Evolutionary conservation across 306 rosid species (phyloP), one percentile per base, ranked within the genome.

Genomic region (Gastrolobium villosum): DNA sequence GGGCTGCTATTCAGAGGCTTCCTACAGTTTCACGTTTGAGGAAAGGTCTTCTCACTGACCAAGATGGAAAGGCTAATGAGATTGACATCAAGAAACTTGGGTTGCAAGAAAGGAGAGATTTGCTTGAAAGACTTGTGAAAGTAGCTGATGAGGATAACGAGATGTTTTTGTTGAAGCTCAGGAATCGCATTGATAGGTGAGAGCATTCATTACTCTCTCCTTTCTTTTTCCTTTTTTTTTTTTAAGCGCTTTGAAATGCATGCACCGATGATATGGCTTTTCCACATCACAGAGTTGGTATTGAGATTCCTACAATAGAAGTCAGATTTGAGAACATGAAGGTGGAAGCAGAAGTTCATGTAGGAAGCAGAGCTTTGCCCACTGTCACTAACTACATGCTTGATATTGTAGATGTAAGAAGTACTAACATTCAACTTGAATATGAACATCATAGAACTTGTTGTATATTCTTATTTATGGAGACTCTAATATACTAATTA

Each of bases 351-450:
- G n/a, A n/a, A n/a, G n/a, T n/a, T n/a, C n/a, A n/a, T 7, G 87
- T 85, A 10, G 95, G 97, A 62, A 78, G 86, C 76, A 85, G 90
- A 81, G 93, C 94, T 30, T 80, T 92, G 11, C 97, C 93, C 36
- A 85, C 93, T 1, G 43, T 92, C 63, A n/a, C n/a, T n/a, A n/a
- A n/a, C n/a, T n/a, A n/a, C n/a, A n/a, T n/a, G n/a, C n/a, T n/a
- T n/a, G n/a, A n/a, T n/a, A n/a, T n/a, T n/a, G n/a, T n/a, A n/a
- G n/a, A n/a, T n/a, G n/a, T n/a, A n/a, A n/a, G n/a, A n/a, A n/a
- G n/a, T n/a, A n/a, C n/a, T n/a, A n/a, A n/a, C n/a, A n/a, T n/a
- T n/a, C n/a, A n/a, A n/a, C n/a, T n/a, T n/a, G n/a, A n/a, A n/a
- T n/a, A n/a, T n/a, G n/a, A n/a, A n/a, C n/a, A n/a, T n/a, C n/a